phyloP scores from a whole-genome alignment of 1,284 basidiomycete genomes.

The Cryptococcus wingfieldii region DNA sequence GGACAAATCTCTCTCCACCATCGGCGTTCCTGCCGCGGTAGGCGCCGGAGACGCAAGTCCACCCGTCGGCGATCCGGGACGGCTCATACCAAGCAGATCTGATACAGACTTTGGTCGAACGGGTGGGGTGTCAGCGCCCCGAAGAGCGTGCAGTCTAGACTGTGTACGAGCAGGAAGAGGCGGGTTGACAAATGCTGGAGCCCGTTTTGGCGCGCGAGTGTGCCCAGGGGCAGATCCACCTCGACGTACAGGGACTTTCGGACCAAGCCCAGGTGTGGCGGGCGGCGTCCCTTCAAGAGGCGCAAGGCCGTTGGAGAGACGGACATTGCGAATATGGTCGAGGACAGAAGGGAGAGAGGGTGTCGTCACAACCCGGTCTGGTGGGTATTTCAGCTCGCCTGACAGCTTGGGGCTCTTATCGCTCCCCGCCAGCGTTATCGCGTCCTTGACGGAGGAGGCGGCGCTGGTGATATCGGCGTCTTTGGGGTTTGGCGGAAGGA shows the following conservation, averaged over 20 bases:
- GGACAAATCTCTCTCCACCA: slow-evolving; percentile 6
- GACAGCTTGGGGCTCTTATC: slow-evolving; percentile 4
- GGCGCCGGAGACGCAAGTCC: slow-evolving; percentile 16
- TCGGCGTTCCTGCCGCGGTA: slow-evolving; percentile 9
- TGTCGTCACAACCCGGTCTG: slow-evolving; percentile 55
- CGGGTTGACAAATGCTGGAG: slow-evolving; percentile 25
- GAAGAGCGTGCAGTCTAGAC: slow-evolving; percentile 28
- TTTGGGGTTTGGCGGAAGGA: slow-evolving; percentile 22
- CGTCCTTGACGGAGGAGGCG: slow-evolving; percentile 7
- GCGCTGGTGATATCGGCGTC: slow-evolving; percentile 10
- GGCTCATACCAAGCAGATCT: slow-evolving; percentile 39
- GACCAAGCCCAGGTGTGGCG: slow-evolving; percentile 3
- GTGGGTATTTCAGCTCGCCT: slow-evolving; percentile 10
- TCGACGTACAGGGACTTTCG: slow-evolving; percentile 17
- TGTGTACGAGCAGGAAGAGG: slow-evolving; percentile 23
- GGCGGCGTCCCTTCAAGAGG: slow-evolving; percentile 7
- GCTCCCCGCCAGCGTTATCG: slow-evolving; percentile 2
- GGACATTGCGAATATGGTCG: slow-evolving; percentile 55
- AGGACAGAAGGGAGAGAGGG: slow-evolving; percentile 59
- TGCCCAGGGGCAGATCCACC: slow-evolving; percentile 29
- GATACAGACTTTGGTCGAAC: slow-evolving; percentile 44
- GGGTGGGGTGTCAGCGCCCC: slow-evolving; percentile 6
- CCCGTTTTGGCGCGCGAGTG: slow-evolving; percentile 6
- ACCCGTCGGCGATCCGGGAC: slow-evolving; percentile 17
- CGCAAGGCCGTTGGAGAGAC: slow-evolving; percentile 28